Base-by-base conservation (phyloP, 257 asterid genomes). In the Dorcoceras hygrometricum region DNA sequence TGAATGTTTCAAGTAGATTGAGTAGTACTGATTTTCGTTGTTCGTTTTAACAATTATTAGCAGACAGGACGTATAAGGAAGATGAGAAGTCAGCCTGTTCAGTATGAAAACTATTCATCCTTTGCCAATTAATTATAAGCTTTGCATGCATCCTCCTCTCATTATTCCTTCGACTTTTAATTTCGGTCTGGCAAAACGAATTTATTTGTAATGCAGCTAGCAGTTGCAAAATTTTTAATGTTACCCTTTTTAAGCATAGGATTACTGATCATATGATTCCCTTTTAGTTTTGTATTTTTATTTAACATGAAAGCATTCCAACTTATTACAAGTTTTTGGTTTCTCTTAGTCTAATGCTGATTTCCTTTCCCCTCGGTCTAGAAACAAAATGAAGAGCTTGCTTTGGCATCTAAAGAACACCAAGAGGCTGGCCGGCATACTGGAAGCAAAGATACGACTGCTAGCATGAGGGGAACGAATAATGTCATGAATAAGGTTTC, bases 321-420 rank as follows among this genome's bases (percentile, higher is more conserved):
- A 43, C 19, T 6, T 3, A 43, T 14, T 43, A 43, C 19, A 43
- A 43, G n/a, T n/a, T 43, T n/a, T 43, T 43, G 51, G 20, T 46
- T 43, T 46, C 22, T 0, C 54, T 46, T 46, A 46, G 16, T 39
- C 50, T 39, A 14, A 46, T 2, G 18, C 22, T 46, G 54, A 16
- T 46, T 46, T 18, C 69, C 27, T 50, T 57, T 65, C 26, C 70
- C 59, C 64, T 63, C 58, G 64, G 59, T 69, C 27, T 66, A 91
- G 98, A 89, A 82, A 77, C 87, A 75, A 75, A 77, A 72, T 58
- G 89, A 87, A 72, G 88, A 69, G 62, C 84, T 82, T 77, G 80
- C 87, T 63, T 83, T 31, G 73, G 73, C 86, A 32, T 67, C 89
- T 62, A 82, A 75, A 28, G 88, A 84, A 68, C 86, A 73, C 77